Evolutionary conservation across 2,329 filamentous ascomycete species (phyloP).

Genomic region (Corynespora cassiicola): DNA sequence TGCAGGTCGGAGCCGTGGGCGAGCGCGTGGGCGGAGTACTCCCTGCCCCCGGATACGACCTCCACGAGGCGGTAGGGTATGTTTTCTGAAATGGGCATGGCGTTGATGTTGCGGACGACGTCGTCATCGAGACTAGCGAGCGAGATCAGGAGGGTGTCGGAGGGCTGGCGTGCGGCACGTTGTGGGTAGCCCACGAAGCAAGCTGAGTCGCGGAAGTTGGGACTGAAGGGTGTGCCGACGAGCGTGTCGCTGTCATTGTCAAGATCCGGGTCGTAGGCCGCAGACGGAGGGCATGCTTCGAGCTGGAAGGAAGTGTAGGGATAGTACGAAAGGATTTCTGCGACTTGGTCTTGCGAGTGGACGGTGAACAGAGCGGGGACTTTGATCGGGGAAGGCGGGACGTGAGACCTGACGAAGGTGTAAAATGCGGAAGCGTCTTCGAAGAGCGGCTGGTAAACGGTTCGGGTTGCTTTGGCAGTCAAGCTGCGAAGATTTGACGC

Average conservation of each 20-base stretch:
- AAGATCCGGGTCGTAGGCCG: slow-evolving; percentile 4
- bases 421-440: slow-evolving; percentile 7
- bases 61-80: slow-evolving; percentile 12
- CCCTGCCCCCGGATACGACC: slow-evolving; percentile 6
- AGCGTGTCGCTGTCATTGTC: slow-evolving; percentile 13
- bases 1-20: slow-evolving; percentile 7
- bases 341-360: slow-evolving; percentile 8
- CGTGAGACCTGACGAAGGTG: slow-evolving; percentile 10
- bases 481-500: neutral
- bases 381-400: slow-evolving; percentile 7
- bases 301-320: slow-evolving; percentile 9
- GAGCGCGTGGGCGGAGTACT: slow-evolving; percentile 13
- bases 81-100: slow-evolving; percentile 9
- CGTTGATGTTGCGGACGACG: slow-evolving; percentile 9
- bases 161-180: neutral
- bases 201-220: no score
- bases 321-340: slow-evolving; percentile 9
- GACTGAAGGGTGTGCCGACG: slow-evolving; percentile 6
- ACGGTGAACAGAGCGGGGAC: slow-evolving; percentile 7
- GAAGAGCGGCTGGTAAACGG: slow-evolving; percentile 2
- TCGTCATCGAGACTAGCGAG: slow-evolving; percentile 5
- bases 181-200: no score
- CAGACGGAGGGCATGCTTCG: no score
- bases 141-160: slow-evolving; percentile 3
- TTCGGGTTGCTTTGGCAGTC: neutral